These are phyloP conservation scores for Coemansia sp. DNA, from an alignment of 192 early-diverging fungal genomes.

Conservation along the genomic window DNA sequence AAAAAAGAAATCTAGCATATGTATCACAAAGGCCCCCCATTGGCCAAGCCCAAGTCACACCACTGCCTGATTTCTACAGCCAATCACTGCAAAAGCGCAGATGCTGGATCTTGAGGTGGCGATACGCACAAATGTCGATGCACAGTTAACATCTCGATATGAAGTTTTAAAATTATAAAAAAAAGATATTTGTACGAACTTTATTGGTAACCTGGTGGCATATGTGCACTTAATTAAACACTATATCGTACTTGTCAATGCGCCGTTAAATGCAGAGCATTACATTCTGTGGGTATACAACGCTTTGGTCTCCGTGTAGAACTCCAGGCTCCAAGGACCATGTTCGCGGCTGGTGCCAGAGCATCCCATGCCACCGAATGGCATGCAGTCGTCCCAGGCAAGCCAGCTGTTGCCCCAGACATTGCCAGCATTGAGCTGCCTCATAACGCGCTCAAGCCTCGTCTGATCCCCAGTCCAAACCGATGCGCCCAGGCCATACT, in stretches of 20 bases:
- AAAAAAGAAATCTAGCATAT: neutral
- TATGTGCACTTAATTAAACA: no score
- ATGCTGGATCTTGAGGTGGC: no score
- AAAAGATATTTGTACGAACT: no score
- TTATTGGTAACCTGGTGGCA: no score
- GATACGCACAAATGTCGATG: no score
- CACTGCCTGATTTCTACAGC: neutral
- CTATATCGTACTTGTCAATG: no score
- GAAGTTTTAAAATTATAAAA: no score
- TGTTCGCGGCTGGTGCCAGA: conserved; percentile 64
- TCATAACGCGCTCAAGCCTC: conserved; percentile 59
- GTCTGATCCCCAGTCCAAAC: conserved; percentile 71
- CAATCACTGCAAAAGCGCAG: neutral
- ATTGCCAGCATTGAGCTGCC: conserved; percentile 64
- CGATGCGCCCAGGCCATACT: conserved; percentile 74
- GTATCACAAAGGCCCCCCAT: neutral
- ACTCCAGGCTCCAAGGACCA: conserved; percentile 62
- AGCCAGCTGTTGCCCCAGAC: conserved; percentile 84
- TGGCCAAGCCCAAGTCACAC: neutral
- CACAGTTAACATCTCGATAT: no score
- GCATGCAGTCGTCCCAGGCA: conserved; percentile 70
- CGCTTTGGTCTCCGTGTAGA: conserved; percentile 62
- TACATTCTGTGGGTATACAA: conserved; percentile 11
- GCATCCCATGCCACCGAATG: conserved; percentile 74
- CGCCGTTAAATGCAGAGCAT: no score